A percentile compares a stretch with the other conserved stretches of the same genome.
These are phyloP conservation scores for Epichloe scottii DNA, from an alignment of 2,329 filamentous ascomycete genomes.

Conservation along the genomic window DNA sequence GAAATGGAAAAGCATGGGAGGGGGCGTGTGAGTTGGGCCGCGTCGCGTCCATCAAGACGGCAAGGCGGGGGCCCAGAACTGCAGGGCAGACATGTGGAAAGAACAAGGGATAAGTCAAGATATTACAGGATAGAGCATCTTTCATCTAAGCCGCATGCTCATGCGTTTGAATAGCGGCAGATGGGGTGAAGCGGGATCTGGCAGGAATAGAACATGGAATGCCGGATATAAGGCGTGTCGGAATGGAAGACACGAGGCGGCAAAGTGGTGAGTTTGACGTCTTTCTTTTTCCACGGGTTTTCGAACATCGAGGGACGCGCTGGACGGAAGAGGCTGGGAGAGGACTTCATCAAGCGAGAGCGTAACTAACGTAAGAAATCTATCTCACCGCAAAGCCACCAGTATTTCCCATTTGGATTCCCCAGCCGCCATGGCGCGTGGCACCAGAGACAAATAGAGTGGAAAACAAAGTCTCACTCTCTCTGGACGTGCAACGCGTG, in stretches of 20 bases:
- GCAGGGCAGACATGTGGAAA: neutral
- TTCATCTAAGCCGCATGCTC: neutral
- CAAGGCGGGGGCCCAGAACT: neutral
- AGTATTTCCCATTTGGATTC: neutral
- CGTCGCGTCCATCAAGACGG: slow-evolving; percentile 1
- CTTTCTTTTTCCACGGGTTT: too few species aligned
- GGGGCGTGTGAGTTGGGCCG: neutral
- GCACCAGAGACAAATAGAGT: neutral
- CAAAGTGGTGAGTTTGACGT: neutral
- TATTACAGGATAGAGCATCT: neutral
- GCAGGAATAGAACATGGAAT: neutral
- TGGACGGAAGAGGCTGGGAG: neutral
- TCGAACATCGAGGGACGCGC: too few species aligned
- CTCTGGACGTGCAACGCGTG: slow-evolving; percentile 19
- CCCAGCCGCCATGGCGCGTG: neutral
- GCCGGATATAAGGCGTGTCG: neutral
- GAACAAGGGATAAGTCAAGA: neutral
- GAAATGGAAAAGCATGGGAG: neutral
- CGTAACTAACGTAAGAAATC: too few species aligned
- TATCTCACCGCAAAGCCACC: neutral
- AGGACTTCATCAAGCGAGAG: neutral
- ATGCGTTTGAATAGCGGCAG: neutral
- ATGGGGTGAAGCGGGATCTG: neutral
- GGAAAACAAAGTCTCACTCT: neutral
- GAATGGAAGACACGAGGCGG: neutral